Evolutionary conservation across 768 basidiomycete species (phyloP), one percentile per base, ranked within the genome.

Genomic region (Russula virescens): DNA sequence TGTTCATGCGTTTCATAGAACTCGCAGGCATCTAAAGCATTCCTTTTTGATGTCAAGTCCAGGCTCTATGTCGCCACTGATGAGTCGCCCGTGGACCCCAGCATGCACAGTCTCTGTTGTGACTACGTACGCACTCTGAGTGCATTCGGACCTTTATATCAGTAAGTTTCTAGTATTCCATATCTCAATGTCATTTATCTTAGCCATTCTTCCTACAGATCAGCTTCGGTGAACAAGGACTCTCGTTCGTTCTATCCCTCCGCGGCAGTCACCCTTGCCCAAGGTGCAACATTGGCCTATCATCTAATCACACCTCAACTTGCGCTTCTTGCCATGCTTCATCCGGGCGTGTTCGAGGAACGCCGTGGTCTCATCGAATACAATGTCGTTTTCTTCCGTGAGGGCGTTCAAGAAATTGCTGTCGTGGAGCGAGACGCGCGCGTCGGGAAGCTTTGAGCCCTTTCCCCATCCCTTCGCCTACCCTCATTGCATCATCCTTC

Each of bases 51-150:
- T 70, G 86, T 83, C 19, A 80, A 80, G 5, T 93, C 92, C 25
- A 81, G 91, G 53, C 77, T 97, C 28, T 94, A 95, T 70, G 80
- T 98, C n/a, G 94, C 94, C 13, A 94, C 94, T 13, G 96, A 98
- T 69, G 87, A 88, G 19, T 92, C 91, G 0, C 92, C 94, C 5
- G 90, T 96, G 28, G 94, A 98, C 71, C 82, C 87, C 61, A 86
- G 87, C 5, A 94, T 91, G 0, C 88, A 94, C 69, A 91, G 87
- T 64, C 80, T 96, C 21, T 95, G 92, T 69, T 93, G 89, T 66
- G 94, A 98, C 69, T 98, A 94, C 70, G 78, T 98, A 25, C 85
- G 85, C 60, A 92, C 91, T 79, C 80, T 96, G 58, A 89, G 87
- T 67, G 84, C 91, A 1, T 94, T 97, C 66, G 86, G 89, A 47